A percentile compares a stretch with the other conserved stretches of the same genome.
These are phyloP conservation scores for Pythium aphanidermatum DNA, from an alignment of 352 stramenopile genomes.

Conservation along the genomic window DNA sequence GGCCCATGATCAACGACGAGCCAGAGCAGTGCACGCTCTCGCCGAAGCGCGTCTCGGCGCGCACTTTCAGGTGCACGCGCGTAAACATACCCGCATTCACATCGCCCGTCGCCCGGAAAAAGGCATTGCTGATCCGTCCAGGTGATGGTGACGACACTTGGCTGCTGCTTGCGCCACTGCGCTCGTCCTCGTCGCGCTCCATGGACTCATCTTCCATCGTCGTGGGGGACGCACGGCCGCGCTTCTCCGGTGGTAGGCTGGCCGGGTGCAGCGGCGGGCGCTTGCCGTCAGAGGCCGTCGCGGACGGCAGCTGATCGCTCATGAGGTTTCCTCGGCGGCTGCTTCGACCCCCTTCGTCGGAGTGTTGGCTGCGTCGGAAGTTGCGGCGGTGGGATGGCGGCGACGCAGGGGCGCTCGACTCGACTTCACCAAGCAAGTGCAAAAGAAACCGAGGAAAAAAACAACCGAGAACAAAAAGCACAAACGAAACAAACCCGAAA, in stretches of 20 bases:
- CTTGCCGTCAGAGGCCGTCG: constrained; percentile 24
- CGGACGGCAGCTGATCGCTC: constrained; percentile 8
- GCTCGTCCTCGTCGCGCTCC: constrained; percentile 18
- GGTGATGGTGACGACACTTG: constrained; percentile 8
- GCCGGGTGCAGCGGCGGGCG: constrained; percentile 37
- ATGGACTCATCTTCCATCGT: constrained; percentile 12
- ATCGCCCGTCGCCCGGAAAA: constrained; percentile 32
- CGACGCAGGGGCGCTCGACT: constrained; percentile 1
- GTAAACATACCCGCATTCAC: constrained; percentile 82
- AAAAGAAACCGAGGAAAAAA: constrained; percentile 3
- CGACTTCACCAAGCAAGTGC: constrained; percentile 5
- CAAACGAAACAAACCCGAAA: background rate
- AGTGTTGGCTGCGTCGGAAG: background rate
- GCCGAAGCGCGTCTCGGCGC: constrained; percentile 60
- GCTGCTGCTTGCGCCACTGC: constrained; percentile 7
- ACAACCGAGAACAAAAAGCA: background rate
- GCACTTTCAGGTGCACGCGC: constrained; percentile 66
- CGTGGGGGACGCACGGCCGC: constrained; percentile 20
- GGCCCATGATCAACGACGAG: constrained; percentile 80
- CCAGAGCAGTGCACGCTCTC: constrained; percentile 76
- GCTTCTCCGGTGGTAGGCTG: constrained; percentile 40
- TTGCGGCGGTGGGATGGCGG: background rate
- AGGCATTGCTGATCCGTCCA: constrained; percentile 13
- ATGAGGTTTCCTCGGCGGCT: background rate
- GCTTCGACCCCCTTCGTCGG: background rate